Conservation (phyloP, 768 basidiomycete species). For the Naganishia friedmannii region DNA sequence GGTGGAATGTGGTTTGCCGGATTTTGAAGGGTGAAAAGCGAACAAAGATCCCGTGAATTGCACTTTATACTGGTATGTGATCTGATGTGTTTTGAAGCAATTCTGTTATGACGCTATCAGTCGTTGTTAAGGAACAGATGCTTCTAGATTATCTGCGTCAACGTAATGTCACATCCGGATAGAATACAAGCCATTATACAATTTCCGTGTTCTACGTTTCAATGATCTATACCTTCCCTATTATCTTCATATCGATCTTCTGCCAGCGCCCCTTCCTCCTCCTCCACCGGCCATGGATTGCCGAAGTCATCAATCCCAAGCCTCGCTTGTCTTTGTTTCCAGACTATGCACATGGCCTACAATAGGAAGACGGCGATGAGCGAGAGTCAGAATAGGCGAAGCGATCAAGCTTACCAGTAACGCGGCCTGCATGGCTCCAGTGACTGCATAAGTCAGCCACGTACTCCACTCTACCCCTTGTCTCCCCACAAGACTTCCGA, state of each 20-base stretch:
- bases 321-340: slow-evolving; percentile 73
- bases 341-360: slow-evolving; percentile 71
- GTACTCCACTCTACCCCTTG: slow-evolving; percentile 53
- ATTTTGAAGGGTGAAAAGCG: no score
- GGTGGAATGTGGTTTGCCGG: no score
- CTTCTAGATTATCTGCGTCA: no score
- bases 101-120: no score
- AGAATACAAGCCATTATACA: slow-evolving; percentile 1
- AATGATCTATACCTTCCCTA: neutral
- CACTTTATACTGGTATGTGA: no score
- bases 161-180: neutral
- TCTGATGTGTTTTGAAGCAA: no score
- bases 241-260: neutral
- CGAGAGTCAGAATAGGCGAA: neutral
- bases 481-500: slow-evolving; percentile 56
- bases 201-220: neutral
- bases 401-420: slow-evolving; percentile 58
- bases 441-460: slow-evolving; percentile 52
- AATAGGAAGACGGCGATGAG: neutral
- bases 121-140: no score
- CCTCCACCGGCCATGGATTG: slow-evolving; percentile 54
- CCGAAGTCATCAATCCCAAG: slow-evolving; percentile 89
- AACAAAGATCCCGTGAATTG: no score
- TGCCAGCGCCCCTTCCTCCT: slow-evolving; percentile 20
- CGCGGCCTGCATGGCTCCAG: slow-evolving; percentile 77